Base-by-base conservation (phyloP, 805 yeast genomes). In the Candida boleticola region DNA sequence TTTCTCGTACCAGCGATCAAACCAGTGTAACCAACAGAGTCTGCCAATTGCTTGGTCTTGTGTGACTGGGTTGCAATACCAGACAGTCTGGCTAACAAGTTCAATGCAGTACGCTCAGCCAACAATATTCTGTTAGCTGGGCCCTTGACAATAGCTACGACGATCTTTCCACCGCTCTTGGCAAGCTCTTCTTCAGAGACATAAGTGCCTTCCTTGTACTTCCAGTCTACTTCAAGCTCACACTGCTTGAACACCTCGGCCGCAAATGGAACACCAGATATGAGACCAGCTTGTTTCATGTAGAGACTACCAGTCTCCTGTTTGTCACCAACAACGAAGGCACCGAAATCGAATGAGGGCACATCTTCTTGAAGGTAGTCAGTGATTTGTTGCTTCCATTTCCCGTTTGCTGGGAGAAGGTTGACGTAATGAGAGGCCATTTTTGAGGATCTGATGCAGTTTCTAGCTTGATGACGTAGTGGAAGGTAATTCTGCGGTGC, bases 1-100 rank as follows among this genome's bases (percentile, higher is more conserved):
- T 90, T 90, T 58, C 98, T 78, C 1, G 98, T 90, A 5, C 97
- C 98, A 0, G 98, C 97, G 58, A 90, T 89, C 19, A 83, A 74
- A 0, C 98, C 98, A 3, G 67, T 67, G 58, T 80, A 92, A 0
- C 95, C 93, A 3, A 76, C 65, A 32, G 75, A 64, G 42, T 81
- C 75, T 1, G 97, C 96, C 44, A 78, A 61, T 4, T 64, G 56
- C 40, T 81, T 67, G 3, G 90, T 76, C 22, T 67, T 62, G 39
- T 68, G 63, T 0, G 93, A 80, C 45, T 80, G 80, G 0, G 96
- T 85, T 7, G 97, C 96, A 34, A 90, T 77, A 1, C 98, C 98
- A 3, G 95, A 83, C 26, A 88, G 71, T 55, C 98, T 73, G 10
- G 95, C 82, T 37, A 92, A 64, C 37, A 90, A 65, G 58, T 90